These are phyloP conservation scores for Fragilariopsis cylindrus DNA, from an alignment of 108 stramenopile species.

Conservation along the genomic window DNA sequence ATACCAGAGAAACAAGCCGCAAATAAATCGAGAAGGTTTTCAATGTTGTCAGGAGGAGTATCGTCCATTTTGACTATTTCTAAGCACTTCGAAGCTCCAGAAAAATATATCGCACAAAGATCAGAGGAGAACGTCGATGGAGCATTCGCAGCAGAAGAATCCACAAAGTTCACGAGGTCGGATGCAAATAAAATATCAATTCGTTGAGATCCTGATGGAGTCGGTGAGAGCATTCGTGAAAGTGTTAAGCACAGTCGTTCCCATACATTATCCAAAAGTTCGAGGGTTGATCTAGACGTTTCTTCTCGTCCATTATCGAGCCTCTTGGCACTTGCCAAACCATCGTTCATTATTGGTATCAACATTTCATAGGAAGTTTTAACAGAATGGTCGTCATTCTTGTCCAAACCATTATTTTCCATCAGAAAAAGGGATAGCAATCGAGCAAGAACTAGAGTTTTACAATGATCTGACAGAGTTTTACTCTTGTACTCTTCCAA, in stretches of 20 bases:
- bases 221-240: conserved; percentile 22
- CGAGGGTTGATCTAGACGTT: conserved; percentile 5
- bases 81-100: conserved; percentile 30
- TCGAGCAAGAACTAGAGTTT: conserved; percentile 48
- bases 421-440: conserved; percentile 46
- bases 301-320: conserved; percentile 30
- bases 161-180: conserved; percentile 27
- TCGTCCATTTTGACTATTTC: conserved; percentile 34
- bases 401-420: conserved; percentile 17
- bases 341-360: conserved; percentile 47
- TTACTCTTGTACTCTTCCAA: conserved; percentile 44
- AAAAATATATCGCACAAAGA: conserved; percentile 21
- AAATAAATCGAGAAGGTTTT: conserved; percentile 38
- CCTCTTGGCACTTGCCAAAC: conserved; percentile 43
- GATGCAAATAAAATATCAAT: conserved; percentile 6
- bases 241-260: conserved; percentile 20
- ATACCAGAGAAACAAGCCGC: conserved; percentile 61
- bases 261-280: conserved; percentile 34
- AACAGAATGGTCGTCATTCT: conserved; percentile 3
- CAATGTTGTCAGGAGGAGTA: background rate
- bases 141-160: conserved; percentile 4
- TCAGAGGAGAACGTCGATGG: conserved; percentile 16
- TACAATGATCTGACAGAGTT: conserved; percentile 42
- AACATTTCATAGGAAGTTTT: conserved; percentile 46
- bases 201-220: background rate